Base-by-base conservation (phyloP, 768 basidiomycete species). In the Pleurotus cornucopiae region DNA sequence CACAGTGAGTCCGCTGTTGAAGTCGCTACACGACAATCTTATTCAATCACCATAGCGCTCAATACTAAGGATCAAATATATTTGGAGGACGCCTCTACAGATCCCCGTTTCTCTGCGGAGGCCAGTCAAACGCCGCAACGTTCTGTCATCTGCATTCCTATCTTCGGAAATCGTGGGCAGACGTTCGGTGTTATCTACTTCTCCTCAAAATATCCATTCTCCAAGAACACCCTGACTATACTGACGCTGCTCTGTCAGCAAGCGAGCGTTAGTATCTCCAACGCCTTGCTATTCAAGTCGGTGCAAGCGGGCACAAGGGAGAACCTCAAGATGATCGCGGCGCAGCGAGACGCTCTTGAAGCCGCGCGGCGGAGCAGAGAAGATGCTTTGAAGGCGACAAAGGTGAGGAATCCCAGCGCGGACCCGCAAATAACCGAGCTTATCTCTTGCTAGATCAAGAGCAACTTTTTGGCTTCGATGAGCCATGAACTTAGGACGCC, bases 401-500 rank as follows among this genome's bases (percentile, higher is more conserved):
- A 87, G 77, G 85, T 81, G 55, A 47, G 66, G 25, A 6, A 46
- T 30, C 54, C n/a, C 23, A 52, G 13, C 21, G 16, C 12, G 49
- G 5, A 25, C 37, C 18, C 38, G 7, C 58, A 12, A 40, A 48
- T 5, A 6, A 6, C 18, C 5, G 49, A 14, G 46, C 47, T 54
- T 39, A 6, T 30, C n/a, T 25, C 13, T 45, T 38, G 56, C 0
- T 59, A 88, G 85, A 88, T 86, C 66, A 89, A 89, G 70, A 87
- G 86, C 64, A 88, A 87, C 62, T 89, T 89, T 62, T 67, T 88
- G 58, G 85, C 86, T 4, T 83, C 85, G 5, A 89, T 89, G 86
- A 86, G 84, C 61, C 88, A 89, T 60, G 87, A 90, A 64, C 71
- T 90, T 55, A 75, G 88, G 53, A 90, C 88, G 0, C 88, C 88